Evolutionary conservation across 768 basidiomycete genomes (phyloP), one percentile per base, ranked within the genome.

Genomic region (Kockovaella imperatae): DNA sequence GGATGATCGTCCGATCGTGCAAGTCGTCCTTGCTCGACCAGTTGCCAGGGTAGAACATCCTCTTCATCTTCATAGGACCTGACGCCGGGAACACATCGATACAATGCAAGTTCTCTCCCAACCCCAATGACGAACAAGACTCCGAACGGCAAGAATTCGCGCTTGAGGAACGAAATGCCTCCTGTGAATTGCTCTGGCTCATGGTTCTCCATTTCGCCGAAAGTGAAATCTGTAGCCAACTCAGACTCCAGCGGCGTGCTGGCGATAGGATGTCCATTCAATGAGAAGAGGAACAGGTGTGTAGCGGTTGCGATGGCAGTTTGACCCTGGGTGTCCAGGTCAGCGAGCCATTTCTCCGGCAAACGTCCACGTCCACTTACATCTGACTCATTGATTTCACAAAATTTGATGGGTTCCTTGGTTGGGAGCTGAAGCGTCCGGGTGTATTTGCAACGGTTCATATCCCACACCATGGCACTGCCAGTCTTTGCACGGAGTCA

Each of bases 381-480:
- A 40, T 84, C 87, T 67, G 85, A 83, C 64, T 91, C 87, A 61
- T 90, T 86, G 57, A 95, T 79, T 8, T 84, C 77, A 18, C 83
- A 82, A 1, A 84, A 75, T 59, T 79, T 78, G 13, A 93, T 80
- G 1, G 72, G 57, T 32, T 71, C 69, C 5, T 76, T 77, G 48
- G 87, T 85, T 79, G 83, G 83, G 25, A 88, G 83, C n/a, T 56
- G 49, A 17, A 72, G 41, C 0, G 86, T 85, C 46, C 83, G 75
- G 11, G 85, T 80, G 54, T 95, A 93, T 6, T 80, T 73, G 6
- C 84, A 84, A 23, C 81, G 75, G 63, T 95, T 93, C 44, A 89
- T 76, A 68, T 93, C 90, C 90, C 90, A 95, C 3, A 93, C 49
- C 3, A 83, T 83, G 0, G 84, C 87, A 52, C 82, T 86, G 1